Base-by-base conservation (phyloP, 768 basidiomycete genomes). In the Tubosaeta sp. region DNA sequence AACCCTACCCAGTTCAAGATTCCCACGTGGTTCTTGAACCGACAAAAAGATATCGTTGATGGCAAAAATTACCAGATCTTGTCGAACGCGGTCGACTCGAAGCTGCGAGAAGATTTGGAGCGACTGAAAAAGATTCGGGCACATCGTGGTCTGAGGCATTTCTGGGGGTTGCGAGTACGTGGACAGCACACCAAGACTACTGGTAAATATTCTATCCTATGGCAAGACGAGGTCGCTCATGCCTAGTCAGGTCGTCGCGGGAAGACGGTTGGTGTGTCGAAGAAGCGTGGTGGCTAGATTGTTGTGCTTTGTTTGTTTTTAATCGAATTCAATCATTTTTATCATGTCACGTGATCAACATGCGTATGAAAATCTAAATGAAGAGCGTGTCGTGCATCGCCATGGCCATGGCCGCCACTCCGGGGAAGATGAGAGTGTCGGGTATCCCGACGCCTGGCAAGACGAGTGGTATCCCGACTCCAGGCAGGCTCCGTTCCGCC, bases 151-250 rank as follows among this genome's bases (percentile, higher is more conserved):
- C 78, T 94, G 57, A 78, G 91, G 69, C 91, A 94, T 69, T 90
- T 79, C 80, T 90, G 92, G 87, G 94, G 94, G 60, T 77, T 95
- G 57, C 86, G 95, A 66, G 96, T 98, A 49, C 80, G 96, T 62
- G 96, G 96, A 64, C 96, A 99, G 69, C 96, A 98, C 82, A 99
- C 96, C 60, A 98, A 98, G 80, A 98, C 95, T 48, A 98, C 95
- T 48, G 94, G 93, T 86, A 61, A 52, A 83, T 53, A 25, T 10
- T 36, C 29, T 1, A 4, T 35, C 18, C n/a, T 30, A 8, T n/a
- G 1, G 1, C 2, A 14, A 30, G 27, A 27, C 1, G 19, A 14
- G 1, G n/a, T 34, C 3, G 50, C 51, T 57, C 48, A 62, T 31
- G 0, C 22, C 7, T 36, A n/a, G 11, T 4, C 61, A 92, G 91